Conservation (phyloP, 2,329 filamentous ascomycete species). For the Ascosphaera pollenicola region DNA sequence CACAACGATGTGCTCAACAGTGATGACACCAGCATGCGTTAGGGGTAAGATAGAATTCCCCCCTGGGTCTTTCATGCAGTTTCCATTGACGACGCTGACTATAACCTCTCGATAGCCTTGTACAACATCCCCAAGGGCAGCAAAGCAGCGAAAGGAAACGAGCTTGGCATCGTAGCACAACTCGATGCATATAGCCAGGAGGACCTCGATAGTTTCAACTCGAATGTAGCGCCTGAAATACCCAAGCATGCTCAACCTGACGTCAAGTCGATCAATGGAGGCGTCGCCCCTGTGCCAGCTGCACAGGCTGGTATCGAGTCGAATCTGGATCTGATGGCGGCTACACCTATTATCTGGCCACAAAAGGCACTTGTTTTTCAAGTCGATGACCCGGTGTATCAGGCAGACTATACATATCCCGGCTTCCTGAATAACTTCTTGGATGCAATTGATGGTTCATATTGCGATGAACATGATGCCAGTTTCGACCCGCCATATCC, state of each 20-base stretch:
- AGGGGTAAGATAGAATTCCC: slow-evolving; percentile 20
- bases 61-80: slow-evolving; percentile 10
- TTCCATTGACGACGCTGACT: neutral
- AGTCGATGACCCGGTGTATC: slow-evolving; percentile 20
- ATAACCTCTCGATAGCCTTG: slow-evolving; percentile 10
- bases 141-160: slow-evolving; percentile 16
- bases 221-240: slow-evolving; percentile 14
- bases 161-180: slow-evolving; percentile 24
- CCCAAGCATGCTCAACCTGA: slow-evolving; percentile 19
- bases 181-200: slow-evolving; percentile 23
- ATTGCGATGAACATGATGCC: slow-evolving; percentile 21
- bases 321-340: slow-evolving; percentile 24
- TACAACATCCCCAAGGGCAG: slow-evolving; percentile 22
- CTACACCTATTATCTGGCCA: slow-evolving; percentile 27
- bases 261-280: slow-evolving; percentile 20
- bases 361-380: slow-evolving; percentile 27
- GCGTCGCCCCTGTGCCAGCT: slow-evolving; percentile 12
- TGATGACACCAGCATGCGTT: slow-evolving; percentile 6
- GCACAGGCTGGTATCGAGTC: slow-evolving; percentile 16
- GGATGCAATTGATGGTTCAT: slow-evolving; percentile 26
- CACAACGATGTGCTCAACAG: neutral
- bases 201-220: slow-evolving; percentile 23
- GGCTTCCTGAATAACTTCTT: slow-evolving; percentile 26
- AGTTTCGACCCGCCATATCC: slow-evolving; percentile 23
- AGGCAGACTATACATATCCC: slow-evolving; percentile 15